phyloP scores from a whole-genome alignment of 345 rosid genomes.

The Syzygium aqueum region DNA sequence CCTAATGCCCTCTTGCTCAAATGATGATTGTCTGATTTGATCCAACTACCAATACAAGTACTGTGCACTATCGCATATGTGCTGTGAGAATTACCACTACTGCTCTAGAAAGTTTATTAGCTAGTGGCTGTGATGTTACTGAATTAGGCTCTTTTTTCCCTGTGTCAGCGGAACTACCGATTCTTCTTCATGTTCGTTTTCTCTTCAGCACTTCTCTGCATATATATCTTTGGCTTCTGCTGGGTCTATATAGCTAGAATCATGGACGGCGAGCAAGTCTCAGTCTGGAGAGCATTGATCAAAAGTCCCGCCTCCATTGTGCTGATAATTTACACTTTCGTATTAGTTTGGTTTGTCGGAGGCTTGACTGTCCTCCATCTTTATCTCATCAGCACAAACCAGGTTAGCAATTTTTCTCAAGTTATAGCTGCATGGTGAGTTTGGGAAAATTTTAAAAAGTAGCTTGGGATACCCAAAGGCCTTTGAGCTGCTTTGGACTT shows the following conservation, averaged over 20 bases:
- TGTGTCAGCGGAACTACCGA: slow-evolving; percentile 88
- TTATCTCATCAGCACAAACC: slow-evolving; percentile 85
- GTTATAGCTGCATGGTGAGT: background rate
- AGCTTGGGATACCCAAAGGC: background rate
- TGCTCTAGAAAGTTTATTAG: background rate
- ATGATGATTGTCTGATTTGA: background rate
- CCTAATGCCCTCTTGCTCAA: background rate
- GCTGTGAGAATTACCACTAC: background rate
- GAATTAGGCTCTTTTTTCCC: slow-evolving; percentile 5
- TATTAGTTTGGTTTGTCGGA: slow-evolving; percentile 89
- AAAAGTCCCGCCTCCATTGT: slow-evolving; percentile 88
- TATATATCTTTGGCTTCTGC: slow-evolving; percentile 80
- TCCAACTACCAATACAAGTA: background rate
- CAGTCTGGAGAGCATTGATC: slow-evolving; percentile 75
- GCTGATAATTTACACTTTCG: slow-evolving; percentile 60
- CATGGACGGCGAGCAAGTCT: slow-evolving; percentile 44
- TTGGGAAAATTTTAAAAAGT: background rate
- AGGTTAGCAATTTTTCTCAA: slow-evolving; percentile 33
- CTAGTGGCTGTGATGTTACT: background rate
- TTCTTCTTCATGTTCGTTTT: slow-evolving; percentile 91
- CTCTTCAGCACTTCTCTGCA: slow-evolving; percentile 66
- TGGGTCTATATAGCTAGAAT: slow-evolving; percentile 74
- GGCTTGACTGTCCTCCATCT: slow-evolving; percentile 77
- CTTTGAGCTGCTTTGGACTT: background rate
- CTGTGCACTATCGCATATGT: background rate